phyloP scores from a whole-genome alignment of 2,329 filamentous ascomycete species.

The Paraconiothyrium brasiliense region DNA sequence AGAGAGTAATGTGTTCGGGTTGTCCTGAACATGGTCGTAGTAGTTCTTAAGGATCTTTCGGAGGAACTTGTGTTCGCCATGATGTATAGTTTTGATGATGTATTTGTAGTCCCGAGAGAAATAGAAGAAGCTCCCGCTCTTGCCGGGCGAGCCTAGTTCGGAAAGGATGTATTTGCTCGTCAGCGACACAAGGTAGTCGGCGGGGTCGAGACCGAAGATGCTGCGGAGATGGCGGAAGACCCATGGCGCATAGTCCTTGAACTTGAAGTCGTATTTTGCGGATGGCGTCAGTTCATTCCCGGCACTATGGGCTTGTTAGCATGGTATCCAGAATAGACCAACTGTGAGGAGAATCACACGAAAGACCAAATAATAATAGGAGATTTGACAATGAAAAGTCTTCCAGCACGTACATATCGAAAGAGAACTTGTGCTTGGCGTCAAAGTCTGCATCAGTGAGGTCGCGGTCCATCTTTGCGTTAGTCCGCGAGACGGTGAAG shows the following conservation, averaged over 20 bases:
- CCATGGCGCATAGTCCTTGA: constrained; percentile 99
- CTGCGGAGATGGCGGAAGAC: constrained; percentile 92
- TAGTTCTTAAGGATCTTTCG: constrained; percentile 88
- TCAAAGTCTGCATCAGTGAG: constrained; percentile 92
- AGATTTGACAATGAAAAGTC: constrained; percentile 27
- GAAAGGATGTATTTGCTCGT: constrained; percentile 99
- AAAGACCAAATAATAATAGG: constrained; percentile 17
- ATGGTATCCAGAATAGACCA: constrained; percentile 21
- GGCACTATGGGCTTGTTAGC: constrained; percentile 66
- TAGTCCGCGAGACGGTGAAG: constrained; percentile 93
- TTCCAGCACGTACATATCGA: constrained; percentile 80
- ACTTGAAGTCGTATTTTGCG: constrained; percentile 99
- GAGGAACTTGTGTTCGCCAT: constrained; percentile 89
- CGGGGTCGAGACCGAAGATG: constrained; percentile 90
- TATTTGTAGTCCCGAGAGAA: constrained; percentile 99
- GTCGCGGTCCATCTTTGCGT: constrained; percentile 93
- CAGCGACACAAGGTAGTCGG: constrained; percentile 97
- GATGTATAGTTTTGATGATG: constrained; percentile 99
- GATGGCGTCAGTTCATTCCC: constrained; percentile 97
- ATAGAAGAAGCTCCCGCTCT: constrained; percentile 99
- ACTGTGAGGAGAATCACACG: constrained; percentile 23
- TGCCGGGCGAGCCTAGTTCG: constrained; percentile 94
- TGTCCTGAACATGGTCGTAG: constrained; percentile 89
- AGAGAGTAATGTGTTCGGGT: constrained; percentile 95
- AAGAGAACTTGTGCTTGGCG: constrained; percentile 95